A percentile compares a stretch with the other conserved stretches of the same genome.
Evolutionary conservation across 495 filamentous ascomycete genomes (phyloP).

Genomic region (Aspergillus affinis): DNA sequence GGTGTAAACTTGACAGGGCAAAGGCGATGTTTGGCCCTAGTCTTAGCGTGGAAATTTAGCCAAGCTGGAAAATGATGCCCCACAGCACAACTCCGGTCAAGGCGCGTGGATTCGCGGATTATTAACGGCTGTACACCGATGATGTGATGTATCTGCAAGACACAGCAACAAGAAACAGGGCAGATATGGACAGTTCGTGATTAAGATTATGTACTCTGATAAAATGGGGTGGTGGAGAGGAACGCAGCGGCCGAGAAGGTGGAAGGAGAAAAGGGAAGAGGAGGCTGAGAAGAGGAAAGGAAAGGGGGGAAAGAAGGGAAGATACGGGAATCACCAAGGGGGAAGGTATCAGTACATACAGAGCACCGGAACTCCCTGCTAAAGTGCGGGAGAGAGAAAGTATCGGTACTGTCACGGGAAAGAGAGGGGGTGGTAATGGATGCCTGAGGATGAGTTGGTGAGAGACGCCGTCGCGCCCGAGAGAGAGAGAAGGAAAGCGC

Average conservation of each 20-base stretch:
- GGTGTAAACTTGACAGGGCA: conserved; percentile 43
- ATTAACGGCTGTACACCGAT: conserved; percentile 14
- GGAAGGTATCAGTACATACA: conserved; percentile 6
- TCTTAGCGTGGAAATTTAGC: conserved; percentile 48
- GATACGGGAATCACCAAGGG: conserved; percentile 8
- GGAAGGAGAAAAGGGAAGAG: not conserved
- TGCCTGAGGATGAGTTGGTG: conserved; percentile 21
- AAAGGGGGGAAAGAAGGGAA: conserved; percentile 4
- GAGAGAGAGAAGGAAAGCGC: conserved; percentile 18
- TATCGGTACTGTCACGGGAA: conserved; percentile 26
- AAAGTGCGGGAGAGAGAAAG: conserved; percentile 5
- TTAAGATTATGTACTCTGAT: conserved; percentile 15
- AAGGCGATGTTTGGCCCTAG: conserved; percentile 51
- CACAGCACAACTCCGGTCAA: conserved; percentile 35
- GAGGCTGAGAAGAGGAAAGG: not conserved
- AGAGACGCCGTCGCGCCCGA: conserved; percentile 24
- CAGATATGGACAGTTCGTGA: not conserved
- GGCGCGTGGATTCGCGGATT: conserved; percentile 34
- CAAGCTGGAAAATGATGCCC: conserved; percentile 33
- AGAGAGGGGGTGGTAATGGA: conserved; percentile 10
- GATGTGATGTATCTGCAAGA: not conserved
- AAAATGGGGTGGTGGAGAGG: conserved; percentile 1
- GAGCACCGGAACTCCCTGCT: not conserved
- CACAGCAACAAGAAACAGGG: not conserved
- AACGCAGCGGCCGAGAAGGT: conserved; percentile 6